Conservation (phyloP, 2,329 filamentous ascomycete genomes). For the Trichophyton verrucosum region DNA sequence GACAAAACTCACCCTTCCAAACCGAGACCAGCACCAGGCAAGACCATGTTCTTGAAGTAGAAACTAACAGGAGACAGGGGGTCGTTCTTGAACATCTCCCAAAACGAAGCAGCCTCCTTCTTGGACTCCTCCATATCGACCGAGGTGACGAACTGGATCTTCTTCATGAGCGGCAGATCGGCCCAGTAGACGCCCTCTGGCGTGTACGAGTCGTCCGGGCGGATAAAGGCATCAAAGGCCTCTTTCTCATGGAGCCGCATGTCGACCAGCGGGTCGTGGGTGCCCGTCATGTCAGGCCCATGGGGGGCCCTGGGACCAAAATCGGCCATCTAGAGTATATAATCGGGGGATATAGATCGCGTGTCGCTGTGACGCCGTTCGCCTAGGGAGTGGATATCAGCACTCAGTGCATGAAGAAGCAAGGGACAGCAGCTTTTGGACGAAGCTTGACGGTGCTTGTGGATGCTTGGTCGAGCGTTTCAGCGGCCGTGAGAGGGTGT, state of each 20-base stretch:
- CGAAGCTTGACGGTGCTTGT: background rate
- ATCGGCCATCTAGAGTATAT: conserved; percentile 22
- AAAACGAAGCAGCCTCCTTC: conserved; percentile 54
- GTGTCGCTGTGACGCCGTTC: background rate
- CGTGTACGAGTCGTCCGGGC: conserved; percentile 80
- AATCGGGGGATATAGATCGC: background rate
- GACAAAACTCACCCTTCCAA: conserved; percentile 55
- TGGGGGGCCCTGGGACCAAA: conserved; percentile 34
- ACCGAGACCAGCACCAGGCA: conserved; percentile 82
- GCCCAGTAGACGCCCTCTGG: conserved; percentile 83
- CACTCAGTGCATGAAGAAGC: background rate
- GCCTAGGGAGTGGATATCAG: background rate
- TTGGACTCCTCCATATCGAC: conserved; percentile 59
- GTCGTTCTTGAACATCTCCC: conserved; percentile 72
- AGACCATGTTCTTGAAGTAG: conserved; percentile 82
- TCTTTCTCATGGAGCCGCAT: conserved; percentile 49
- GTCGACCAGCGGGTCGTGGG: conserved; percentile 31
- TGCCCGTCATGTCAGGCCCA: conserved; percentile 36
- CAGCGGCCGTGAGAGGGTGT: background rate
- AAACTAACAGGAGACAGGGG: conserved; percentile 70
- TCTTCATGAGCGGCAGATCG: conserved; percentile 59
- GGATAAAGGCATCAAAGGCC: conserved; percentile 66
- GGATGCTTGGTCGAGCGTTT: background rate
- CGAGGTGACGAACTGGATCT: conserved; percentile 60
- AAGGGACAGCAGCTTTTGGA: background rate